Conservation (phyloP, 1,139 yeast species). For the Yamadazyma atmosphaerica region DNA sequence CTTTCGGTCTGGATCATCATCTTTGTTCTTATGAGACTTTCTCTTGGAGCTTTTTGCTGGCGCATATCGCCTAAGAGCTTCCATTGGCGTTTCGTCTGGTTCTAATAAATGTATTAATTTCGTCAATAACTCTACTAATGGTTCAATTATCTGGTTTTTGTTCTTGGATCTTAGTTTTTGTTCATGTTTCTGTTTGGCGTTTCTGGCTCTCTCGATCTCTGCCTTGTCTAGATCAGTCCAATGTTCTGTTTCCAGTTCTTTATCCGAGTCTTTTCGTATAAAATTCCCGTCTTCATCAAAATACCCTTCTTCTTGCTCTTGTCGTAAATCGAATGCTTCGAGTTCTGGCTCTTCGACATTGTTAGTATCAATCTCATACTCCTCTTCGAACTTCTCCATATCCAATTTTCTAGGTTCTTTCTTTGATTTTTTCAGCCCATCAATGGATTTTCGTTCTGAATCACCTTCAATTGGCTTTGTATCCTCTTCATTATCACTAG, state of each 20-base stretch:
- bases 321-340: slow-evolving; percentile 62
- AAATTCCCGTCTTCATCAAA: slow-evolving; percentile 67
- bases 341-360: slow-evolving; percentile 19
- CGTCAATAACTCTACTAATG: slow-evolving; percentile 28
- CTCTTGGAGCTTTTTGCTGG: slow-evolving; percentile 21
- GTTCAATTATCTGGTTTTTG: slow-evolving; percentile 3
- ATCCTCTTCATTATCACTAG: slow-evolving; percentile 24
- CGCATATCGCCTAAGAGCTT: slow-evolving; percentile 52
- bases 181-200: slow-evolving; percentile 38
- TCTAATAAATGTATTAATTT: slow-evolving; percentile 45
- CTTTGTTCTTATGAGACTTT: slow-evolving; percentile 2
- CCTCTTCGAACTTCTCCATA: slow-evolving; percentile 26
- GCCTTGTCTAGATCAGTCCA: slow-evolving; percentile 42
- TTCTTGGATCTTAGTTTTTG: slow-evolving; percentile 11
- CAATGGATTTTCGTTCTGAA: too few relatives aligned
- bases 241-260: slow-evolving; percentile 26
- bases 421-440: slow-evolving; percentile 24
- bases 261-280: slow-evolving; percentile 40
- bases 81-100: slow-evolving; percentile 66
- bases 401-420: slow-evolving; percentile 51
- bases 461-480: too few relatives aligned
- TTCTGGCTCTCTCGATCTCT: slow-evolving; percentile 50
- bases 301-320: slow-evolving; percentile 59
- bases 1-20: neutral
- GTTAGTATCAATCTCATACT: slow-evolving; percentile 11